Evolutionary conservation across 805 yeast genomes (phyloP).

Genomic region (Kregervanrija fluxuum): DNA sequence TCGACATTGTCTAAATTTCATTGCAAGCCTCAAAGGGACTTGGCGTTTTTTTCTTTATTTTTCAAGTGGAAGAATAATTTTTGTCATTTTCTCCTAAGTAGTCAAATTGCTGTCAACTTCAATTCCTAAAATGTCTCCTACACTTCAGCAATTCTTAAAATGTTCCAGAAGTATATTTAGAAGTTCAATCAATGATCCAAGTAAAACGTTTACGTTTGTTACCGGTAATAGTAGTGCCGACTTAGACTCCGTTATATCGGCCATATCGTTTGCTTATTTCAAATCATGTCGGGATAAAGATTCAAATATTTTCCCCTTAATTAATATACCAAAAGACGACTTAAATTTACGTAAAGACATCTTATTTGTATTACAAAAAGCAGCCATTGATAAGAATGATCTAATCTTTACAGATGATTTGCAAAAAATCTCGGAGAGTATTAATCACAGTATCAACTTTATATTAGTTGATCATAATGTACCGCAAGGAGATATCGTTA

Average conservation of each 20-base stretch:
- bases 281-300: slow-evolving; percentile 24
- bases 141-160: not conserved
- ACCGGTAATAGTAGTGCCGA: slow-evolving; percentile 86
- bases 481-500: slow-evolving; percentile 43
- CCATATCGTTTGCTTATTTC: slow-evolving; percentile 66
- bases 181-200: not conserved
- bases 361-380: slow-evolving; percentile 38
- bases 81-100: no score
- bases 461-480: slow-evolving; percentile 80
- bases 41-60: no score
- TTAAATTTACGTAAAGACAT: slow-evolving; percentile 68
- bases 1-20: no score
- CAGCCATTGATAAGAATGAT: slow-evolving; percentile 39
- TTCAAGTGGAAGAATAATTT: no score
- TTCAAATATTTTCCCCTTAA: slow-evolving; percentile 50
- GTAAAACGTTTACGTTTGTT: slow-evolving; percentile 32
- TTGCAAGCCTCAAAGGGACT: no score
- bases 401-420: slow-evolving; percentile 69
- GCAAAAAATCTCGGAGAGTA: slow-evolving; percentile 8
- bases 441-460: slow-evolving; percentile 29
- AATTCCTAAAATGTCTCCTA: not conserved
- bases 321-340: slow-evolving; percentile 67
- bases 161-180: slow-evolving; percentile 1
- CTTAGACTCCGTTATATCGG: slow-evolving; percentile 77
- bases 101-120: no score